These are phyloP conservation scores for Eleusine indica DNA, from an alignment of 176 grass and related monocot species.

Conservation along the genomic window DNA sequence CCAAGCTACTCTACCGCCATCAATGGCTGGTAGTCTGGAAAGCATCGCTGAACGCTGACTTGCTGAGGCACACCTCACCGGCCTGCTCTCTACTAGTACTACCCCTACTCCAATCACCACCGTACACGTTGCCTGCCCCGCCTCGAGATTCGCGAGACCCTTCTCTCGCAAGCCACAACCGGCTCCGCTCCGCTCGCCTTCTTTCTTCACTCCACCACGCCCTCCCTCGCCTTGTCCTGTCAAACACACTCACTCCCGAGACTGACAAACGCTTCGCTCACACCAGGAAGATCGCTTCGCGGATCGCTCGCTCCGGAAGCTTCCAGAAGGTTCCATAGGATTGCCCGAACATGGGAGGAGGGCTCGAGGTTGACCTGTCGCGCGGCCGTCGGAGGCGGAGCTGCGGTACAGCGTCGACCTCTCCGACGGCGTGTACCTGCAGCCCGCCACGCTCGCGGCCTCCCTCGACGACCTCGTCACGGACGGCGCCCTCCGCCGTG, in stretches of 20 bases:
- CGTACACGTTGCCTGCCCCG: too few relatives aligned
- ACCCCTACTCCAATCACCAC: too few relatives aligned
- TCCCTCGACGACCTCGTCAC: conserved; percentile 47
- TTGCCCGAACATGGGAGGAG: neutral
- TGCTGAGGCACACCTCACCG: too few relatives aligned
- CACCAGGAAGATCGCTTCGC: neutral
- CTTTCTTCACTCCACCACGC: too few relatives aligned
- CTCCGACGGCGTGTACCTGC: conserved; percentile 58
- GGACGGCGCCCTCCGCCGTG: conserved; percentile 39
- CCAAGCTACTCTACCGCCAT: too few relatives aligned
- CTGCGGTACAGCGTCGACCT: conserved; percentile 21
- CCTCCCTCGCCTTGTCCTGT: too few relatives aligned
- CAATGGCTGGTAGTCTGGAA: too few relatives aligned
- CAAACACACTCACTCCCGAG: neutral
- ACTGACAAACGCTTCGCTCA: conserved; percentile 19
- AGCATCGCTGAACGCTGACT: too few relatives aligned
- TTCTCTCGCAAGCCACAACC: too few relatives aligned
- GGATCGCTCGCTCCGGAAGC: neutral
- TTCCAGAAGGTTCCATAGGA: neutral
- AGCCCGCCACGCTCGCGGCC: conserved; percentile 55
- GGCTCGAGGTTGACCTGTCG: neutral
- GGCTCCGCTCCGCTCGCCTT: too few relatives aligned
- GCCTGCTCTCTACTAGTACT: too few relatives aligned
- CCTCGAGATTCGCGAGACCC: too few relatives aligned
- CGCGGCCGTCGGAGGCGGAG: neutral